Evolutionary conservation across 1,284 basidiomycete genomes (phyloP).

Genomic region (Vanrija humicola): DNA sequence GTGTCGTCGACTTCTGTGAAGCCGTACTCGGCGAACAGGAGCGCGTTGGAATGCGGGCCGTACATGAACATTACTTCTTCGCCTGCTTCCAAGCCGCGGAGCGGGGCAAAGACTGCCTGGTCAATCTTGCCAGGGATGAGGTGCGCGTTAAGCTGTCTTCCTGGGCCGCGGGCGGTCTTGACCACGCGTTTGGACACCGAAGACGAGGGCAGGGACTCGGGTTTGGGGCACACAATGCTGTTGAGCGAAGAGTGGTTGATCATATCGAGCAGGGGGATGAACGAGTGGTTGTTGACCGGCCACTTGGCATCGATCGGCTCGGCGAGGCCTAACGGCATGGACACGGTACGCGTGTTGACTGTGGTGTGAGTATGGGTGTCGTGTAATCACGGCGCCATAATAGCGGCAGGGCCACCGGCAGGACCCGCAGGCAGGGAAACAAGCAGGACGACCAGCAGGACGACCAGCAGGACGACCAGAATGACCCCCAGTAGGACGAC

Average conservation of each 20-base stretch:
- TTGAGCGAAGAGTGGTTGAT: conserved; percentile 64
- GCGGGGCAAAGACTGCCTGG: conserved; percentile 58
- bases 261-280: conserved; percentile 80
- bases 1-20: conserved; percentile 56
- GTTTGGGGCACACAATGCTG: conserved; percentile 18
- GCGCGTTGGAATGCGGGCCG: conserved; percentile 67
- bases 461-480: no score
- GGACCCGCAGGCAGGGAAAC: no score
- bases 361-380: conserved; percentile 12
- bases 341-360: conserved; percentile 86
- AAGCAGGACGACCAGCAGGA: no score
- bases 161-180: background rate
- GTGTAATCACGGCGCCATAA: no score
- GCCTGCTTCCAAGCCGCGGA: conserved; percentile 50
- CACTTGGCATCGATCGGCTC: conserved; percentile 49
- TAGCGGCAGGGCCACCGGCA: no score
- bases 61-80: conserved; percentile 71
- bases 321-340: conserved; percentile 61
- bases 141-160: conserved; percentile 49
- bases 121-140: conserved; percentile 46
- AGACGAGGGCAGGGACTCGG: conserved; percentile 22
- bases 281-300: conserved; percentile 62
- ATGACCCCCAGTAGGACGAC: no score
- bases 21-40: conserved; percentile 77
- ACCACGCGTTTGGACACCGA: conserved; percentile 1